Evolutionary conservation across 495 filamentous ascomycete genomes (phyloP).

Genomic region (Penicillium fimorum): DNA sequence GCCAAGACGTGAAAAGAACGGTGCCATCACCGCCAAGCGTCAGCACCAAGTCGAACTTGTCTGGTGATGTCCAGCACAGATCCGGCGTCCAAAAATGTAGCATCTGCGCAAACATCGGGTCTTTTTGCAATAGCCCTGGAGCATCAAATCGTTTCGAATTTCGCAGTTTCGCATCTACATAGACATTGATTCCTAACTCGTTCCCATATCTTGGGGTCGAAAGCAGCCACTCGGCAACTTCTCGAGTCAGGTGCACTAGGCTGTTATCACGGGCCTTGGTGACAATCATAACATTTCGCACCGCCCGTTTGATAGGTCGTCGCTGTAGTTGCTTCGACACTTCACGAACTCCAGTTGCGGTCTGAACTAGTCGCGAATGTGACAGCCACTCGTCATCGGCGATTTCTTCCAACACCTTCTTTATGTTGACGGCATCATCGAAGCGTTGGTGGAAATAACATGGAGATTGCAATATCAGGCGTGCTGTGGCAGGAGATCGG

Average conservation of each 20-base stretch:
- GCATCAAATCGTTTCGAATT: constrained; percentile 84
- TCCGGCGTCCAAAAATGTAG: constrained; percentile 93
- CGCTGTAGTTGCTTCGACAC: constrained; percentile 92
- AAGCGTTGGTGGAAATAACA: constrained; percentile 98
- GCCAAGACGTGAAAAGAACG: constrained; percentile 87
- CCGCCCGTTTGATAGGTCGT: constrained; percentile 80
- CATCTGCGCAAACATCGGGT: constrained; percentile 72
- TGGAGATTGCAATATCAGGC: constrained; percentile 74
- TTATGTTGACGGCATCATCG: constrained; percentile 91
- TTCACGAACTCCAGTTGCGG: constrained; percentile 89
- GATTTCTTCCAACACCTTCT: constrained; percentile 94
- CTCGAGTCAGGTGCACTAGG: constrained; percentile 79
- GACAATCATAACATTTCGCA: constrained; percentile 90
- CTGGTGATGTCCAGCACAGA: constrained; percentile 83
- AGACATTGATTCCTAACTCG: constrained; percentile 81
- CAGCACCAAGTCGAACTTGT: constrained; percentile 89
- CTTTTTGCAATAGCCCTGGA: constrained; percentile 64
- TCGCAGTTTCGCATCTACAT: constrained; percentile 87
- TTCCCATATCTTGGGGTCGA: constrained; percentile 78
- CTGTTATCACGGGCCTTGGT: constrained; percentile 94
- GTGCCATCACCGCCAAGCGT: constrained; percentile 93
- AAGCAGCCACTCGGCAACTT: constrained; percentile 82
- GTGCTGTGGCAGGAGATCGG: constrained; percentile 59
- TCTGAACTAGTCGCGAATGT: constrained; percentile 89
- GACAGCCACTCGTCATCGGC: constrained; percentile 83